A percentile compares a stretch with the other conserved stretches of the same genome.
Evolutionary conservation across 108 stramenopile genomes (phyloP).

Genomic region (Nannochloropsis salina): DNA sequence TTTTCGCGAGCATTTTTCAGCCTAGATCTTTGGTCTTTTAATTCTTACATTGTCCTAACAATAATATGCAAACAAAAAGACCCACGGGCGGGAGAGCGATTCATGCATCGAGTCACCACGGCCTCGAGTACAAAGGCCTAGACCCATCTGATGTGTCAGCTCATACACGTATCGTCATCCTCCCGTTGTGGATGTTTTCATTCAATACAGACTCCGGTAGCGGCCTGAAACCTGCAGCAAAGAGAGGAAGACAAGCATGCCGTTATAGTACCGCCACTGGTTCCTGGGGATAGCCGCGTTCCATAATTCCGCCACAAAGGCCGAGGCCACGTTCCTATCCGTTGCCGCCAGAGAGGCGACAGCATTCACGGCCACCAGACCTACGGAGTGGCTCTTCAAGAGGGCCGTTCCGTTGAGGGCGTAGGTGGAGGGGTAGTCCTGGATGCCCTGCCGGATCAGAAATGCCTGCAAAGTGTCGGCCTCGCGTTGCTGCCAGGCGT

Average conservation of each 20-base stretch:
- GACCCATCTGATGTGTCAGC: no score
- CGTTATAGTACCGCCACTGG: background rate
- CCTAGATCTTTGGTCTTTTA: no score
- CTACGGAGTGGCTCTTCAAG: background rate
- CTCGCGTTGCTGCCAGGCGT: background rate
- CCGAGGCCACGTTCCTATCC: background rate
- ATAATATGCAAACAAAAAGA: no score
- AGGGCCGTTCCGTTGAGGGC: background rate
- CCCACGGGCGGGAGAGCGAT: no score
- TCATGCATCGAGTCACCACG: no score
- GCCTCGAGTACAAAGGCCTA: no score
- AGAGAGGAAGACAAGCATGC: background rate
- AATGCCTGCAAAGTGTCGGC: slow-evolving; percentile 12
- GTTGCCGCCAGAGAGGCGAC: slow-evolving; percentile 11
- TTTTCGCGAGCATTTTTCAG: no score
- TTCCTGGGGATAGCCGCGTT: background rate
- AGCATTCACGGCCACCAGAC: background rate
- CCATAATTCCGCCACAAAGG: slow-evolving; percentile 16
- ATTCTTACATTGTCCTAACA: no score
- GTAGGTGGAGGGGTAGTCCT: background rate
- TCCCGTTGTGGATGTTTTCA: background rate
- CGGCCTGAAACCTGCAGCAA: slow-evolving; percentile 4
- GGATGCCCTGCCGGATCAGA: background rate
- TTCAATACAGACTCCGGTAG: background rate
- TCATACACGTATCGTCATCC: no score